A percentile compares a stretch with the other conserved stretches of the same genome.
phyloP scores from a whole-genome alignment of 2,329 filamentous ascomycete species.

The Exophiala lecanii-corni region DNA sequence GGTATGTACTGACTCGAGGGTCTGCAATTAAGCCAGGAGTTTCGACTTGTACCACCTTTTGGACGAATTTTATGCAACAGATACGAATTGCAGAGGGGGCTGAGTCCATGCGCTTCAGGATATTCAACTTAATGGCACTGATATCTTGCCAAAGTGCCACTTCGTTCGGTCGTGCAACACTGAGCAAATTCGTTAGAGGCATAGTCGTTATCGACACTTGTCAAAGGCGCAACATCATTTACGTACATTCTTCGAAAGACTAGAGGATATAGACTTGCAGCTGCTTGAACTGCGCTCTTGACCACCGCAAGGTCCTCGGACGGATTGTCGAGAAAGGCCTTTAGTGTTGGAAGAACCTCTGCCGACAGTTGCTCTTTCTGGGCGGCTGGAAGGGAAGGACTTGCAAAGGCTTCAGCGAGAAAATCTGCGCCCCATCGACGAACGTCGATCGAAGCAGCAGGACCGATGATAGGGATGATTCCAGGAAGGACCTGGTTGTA shows the following conservation, averaged over 20 bases:
- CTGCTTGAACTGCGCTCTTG: conserved; percentile 80
- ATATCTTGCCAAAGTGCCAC: conserved; percentile 80
- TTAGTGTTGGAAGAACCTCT: conserved; percentile 71
- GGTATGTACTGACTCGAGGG: conserved; percentile 61
- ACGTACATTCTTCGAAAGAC: conserved; percentile 94
- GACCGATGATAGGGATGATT: conserved; percentile 84
- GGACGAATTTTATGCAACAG: conserved; percentile 96
- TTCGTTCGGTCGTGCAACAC: conserved; percentile 82
- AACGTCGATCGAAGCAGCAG: conserved; percentile 69
- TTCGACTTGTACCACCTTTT: conserved; percentile 87
- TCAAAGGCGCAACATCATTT: conserved; percentile 1
- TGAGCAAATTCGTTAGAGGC: conserved; percentile 38
- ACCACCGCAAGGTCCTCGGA: conserved; percentile 74
- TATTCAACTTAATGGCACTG: conserved; percentile 79
- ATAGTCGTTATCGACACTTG: not conserved
- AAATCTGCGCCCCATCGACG: conserved; percentile 96
- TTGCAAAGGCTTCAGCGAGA: conserved; percentile 90
- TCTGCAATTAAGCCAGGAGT: conserved; percentile 78
- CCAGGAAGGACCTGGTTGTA: conserved; percentile 90
- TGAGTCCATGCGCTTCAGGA: conserved; percentile 82
- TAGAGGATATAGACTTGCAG: conserved; percentile 87
- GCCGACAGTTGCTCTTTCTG: conserved; percentile 78
- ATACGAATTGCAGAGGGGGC: conserved; percentile 72
- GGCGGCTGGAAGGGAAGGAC: conserved; percentile 70
- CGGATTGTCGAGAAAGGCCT: conserved; percentile 64